Base-by-base conservation (phyloP, 1,139 yeast species). In the Candida sp. region DNA sequence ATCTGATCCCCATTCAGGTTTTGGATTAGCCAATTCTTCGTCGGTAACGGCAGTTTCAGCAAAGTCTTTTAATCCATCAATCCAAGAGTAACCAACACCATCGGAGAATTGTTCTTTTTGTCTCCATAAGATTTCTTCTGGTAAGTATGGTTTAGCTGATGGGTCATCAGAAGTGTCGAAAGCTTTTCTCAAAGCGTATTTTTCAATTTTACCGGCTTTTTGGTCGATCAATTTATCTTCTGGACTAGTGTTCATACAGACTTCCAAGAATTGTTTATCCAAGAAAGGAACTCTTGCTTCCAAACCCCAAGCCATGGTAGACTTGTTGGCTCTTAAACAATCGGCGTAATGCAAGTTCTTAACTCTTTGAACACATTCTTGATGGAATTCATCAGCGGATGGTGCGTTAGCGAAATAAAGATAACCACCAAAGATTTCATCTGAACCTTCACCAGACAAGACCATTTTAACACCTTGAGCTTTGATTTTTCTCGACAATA, bases 381-480 rank as follows among this genome's bases (percentile, higher is more conserved):
- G 75, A 70, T 93, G 99, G 89, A 93, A 93, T 56, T 87, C 98
- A 48, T 73, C 75, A 42, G 96, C 84, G 45, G 85, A 75, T 57
- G 99, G 99, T 43, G 99, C 99, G 60, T 87, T 84, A 44, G 97
- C 98, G 63, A 93, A 93, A 77, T 93, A 93, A 58, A 93, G 76
- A 79, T 93, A 93, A 41, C 99, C 99, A 57, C 99, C 99, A 64
- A 93, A 93, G 66, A 93, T 85, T 75, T 93, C 99, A 69, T 93
- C 99, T 38, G 97, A 89, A 52, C 99, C 99, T 73, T 93, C 99
- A 63, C 99, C 99, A 35, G 97, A 88, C 49, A 93, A 75, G 40
- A 93, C 99, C 99, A 93, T 93, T 82, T 93, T 93, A 60, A 93
- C 97, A 68, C 98, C 99, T 71, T 91, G 98, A 44, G 99, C 99